Base-by-base conservation (phyloP, 2,329 filamentous ascomycete genomes). In the Emmonsia crescens region DNA sequence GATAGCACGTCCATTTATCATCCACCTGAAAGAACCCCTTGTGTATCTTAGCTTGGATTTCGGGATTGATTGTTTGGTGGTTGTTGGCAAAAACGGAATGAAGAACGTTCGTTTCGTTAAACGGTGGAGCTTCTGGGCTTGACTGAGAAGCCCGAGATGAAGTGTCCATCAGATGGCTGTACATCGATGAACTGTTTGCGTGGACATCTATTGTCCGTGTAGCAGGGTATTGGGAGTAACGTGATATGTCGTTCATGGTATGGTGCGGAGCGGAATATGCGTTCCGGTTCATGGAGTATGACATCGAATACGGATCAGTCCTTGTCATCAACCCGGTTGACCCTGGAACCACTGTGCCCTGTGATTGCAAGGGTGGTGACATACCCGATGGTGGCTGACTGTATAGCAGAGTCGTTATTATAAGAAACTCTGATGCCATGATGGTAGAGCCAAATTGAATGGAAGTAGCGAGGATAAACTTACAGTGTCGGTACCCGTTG, bases 1-100 rank as follows among this genome's bases (percentile, higher is more conserved):
- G 83, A 72, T 96, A 96, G 76, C 91, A 96, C 0, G 91, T 96
- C 91, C 91, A 96, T 68, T 92, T 89, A 21, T 83, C 81, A 61
- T 95, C 91, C 3, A 82, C 83, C 42, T 86, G 78, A 72, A 96
- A 96, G 76, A 96, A 95, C 0, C 91, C 91, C 69, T 96, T 95
- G 73, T 95, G 89, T 63, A 96, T 91, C 68, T 85, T 87, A 42
- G 89, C 89, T 36, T 86, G 81, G 65, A 96, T 89, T 16, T 89
- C 87, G 24, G 89, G 82, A 65, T 85, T 86, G 66, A 94, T 81
- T 0, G 79, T 77, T 51, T 74, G 62, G 16, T 64, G 72, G 33
- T 66, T 70, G 12, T 67, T 69, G 10, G 71, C 72, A 38, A 76
- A 64, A 31, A 78, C 69, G 8, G 69, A 64, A 52, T 75, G 68